Evolutionary conservation across 495 filamentous ascomycete species (phyloP).

Genomic region (Platismatia glauca): DNA sequence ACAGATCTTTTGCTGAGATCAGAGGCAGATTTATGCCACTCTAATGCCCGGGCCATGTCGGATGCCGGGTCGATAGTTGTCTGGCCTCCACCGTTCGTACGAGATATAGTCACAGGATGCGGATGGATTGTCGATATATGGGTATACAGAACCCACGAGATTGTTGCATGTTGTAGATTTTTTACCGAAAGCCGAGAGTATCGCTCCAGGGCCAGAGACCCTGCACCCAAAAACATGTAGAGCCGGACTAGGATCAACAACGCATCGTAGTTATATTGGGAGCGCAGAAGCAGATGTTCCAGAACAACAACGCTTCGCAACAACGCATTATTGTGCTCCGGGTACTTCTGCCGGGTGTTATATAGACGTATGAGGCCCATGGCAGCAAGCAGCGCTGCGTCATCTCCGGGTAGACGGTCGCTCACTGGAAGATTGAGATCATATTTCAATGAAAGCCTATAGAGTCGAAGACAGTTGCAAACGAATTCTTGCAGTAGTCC

Average conservation of each 20-base stretch:
- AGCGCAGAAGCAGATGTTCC: constrained; percentile 40
- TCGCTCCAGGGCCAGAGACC: constrained; percentile 42
- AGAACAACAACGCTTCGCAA: constrained; percentile 45
- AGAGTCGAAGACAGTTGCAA: constrained; percentile 39
- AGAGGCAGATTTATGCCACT: constrained; percentile 15
- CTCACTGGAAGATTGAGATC: constrained; percentile 31
- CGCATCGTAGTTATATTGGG: constrained; percentile 51
- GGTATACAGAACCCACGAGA: constrained; percentile 50
- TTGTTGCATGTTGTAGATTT: constrained; percentile 50
- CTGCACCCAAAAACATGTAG: constrained; percentile 46
- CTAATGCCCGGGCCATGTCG: constrained; percentile 15
- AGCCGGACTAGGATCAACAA: constrained; percentile 46
- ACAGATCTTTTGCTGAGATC: neutral
- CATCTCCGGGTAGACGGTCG: constrained; percentile 50
- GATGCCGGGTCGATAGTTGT: constrained; percentile 31
- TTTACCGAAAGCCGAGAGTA: constrained; percentile 52
- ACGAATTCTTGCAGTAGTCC: constrained; percentile 38
- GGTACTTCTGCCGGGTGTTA: constrained; percentile 5
- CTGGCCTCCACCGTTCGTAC: constrained; percentile 2
- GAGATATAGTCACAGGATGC: constrained; percentile 22
- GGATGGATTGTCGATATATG: constrained; percentile 51
- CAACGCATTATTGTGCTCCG: constrained; percentile 31
- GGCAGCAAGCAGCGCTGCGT: constrained; percentile 46
- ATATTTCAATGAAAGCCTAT: constrained; percentile 28
- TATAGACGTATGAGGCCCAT: constrained; percentile 45